A percentile compares a stretch with the other conserved stretches of the same genome.
Conservation (phyloP, 805 yeast genomes). For the Peterozyma toletana region DNA sequence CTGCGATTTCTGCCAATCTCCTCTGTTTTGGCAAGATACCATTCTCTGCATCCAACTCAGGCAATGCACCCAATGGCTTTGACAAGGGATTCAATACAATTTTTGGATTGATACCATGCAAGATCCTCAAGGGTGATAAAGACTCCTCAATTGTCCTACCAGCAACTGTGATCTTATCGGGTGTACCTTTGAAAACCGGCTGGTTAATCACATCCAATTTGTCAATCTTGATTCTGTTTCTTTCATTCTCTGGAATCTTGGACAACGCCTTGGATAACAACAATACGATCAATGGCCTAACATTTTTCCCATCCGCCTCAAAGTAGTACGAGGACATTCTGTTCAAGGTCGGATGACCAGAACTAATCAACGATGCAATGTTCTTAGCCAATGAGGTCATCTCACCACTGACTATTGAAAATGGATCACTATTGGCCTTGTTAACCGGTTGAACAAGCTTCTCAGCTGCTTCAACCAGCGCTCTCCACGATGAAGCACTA, state of each 20-base stretch:
- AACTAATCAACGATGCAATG: slow-evolving; percentile 80
- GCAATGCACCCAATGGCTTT: slow-evolving; percentile 67
- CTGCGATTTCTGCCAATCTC: slow-evolving; percentile 93
- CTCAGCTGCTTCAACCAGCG: slow-evolving; percentile 71
- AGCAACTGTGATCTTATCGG: slow-evolving; percentile 45
- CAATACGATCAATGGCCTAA: slow-evolving; percentile 84
- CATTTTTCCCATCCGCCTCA: slow-evolving; percentile 93
- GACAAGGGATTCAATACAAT: slow-evolving; percentile 78
- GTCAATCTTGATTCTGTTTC: slow-evolving; percentile 61
- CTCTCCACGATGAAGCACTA: slow-evolving; percentile 23
- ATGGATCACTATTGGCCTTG: slow-evolving; percentile 60
- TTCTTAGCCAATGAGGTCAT: slow-evolving; percentile 86
- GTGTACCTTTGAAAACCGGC: slow-evolving; percentile 53
- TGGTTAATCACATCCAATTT: slow-evolving; percentile 59
- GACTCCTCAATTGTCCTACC: slow-evolving; percentile 55
- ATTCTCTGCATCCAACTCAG: slow-evolving; percentile 46
- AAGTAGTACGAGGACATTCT: slow-evolving; percentile 92
- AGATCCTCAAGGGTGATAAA: slow-evolving; percentile 72
- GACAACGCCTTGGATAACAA: slow-evolving; percentile 76
- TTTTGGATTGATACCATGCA: slow-evolving; percentile 87
- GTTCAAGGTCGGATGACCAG: slow-evolving; percentile 90
- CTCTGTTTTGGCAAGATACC: slow-evolving; percentile 94
- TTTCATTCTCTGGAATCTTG: slow-evolving; percentile 60
- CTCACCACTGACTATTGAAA: slow-evolving; percentile 84
- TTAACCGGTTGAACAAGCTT: slow-evolving; percentile 59